A percentile compares a stretch with the other conserved stretches of the same genome.
phyloP scores from a whole-genome alignment of 345 rosid genomes.

The Litchi chinensis region DNA sequence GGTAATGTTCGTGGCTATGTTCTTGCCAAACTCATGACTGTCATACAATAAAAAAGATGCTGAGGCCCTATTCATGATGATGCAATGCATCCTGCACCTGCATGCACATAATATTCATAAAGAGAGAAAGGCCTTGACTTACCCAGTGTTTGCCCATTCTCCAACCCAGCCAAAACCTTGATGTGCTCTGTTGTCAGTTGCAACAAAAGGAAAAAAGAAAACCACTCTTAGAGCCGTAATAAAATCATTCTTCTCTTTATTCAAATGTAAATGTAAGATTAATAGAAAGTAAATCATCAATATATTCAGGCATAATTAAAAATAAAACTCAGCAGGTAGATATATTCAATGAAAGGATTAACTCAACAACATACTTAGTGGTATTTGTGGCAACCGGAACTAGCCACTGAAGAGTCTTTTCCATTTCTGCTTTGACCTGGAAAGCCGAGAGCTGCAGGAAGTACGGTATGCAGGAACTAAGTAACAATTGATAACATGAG shows the following conservation, averaged over 20 bases:
- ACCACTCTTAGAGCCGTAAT: neutral
- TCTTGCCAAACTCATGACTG: constrained; percentile 40
- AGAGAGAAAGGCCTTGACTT: constrained; percentile 29
- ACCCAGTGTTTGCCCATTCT: constrained; percentile 96
- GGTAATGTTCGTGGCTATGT: constrained; percentile 25
- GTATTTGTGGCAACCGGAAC: constrained; percentile 83
- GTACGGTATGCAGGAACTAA: constrained; percentile 12
- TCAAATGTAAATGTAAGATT: neutral
- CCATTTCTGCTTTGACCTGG: constrained; percentile 82
- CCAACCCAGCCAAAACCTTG: constrained; percentile 99
- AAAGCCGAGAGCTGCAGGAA: constrained; percentile 57
- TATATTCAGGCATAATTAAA: no score
- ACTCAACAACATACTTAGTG: constrained; percentile 60
- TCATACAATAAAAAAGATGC: constrained; percentile 7
- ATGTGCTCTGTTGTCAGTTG: constrained; percentile 60
- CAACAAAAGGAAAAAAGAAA: constrained; percentile 18
- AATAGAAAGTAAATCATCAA: no score
- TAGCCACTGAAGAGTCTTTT: constrained; percentile 83
- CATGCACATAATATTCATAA: neutral
- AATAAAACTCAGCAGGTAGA: neutral
- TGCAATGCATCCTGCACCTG: neutral
- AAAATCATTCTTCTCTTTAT: neutral
- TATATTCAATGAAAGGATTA: neutral
- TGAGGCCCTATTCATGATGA: neutral
- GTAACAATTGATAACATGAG: neutral